Percentiles rank a stretch among this genome's conserved stretches.
Evolutionary conservation across 352 stramenopile species (phyloP).

Genomic region (Globisporangium abappressorium): DNA sequence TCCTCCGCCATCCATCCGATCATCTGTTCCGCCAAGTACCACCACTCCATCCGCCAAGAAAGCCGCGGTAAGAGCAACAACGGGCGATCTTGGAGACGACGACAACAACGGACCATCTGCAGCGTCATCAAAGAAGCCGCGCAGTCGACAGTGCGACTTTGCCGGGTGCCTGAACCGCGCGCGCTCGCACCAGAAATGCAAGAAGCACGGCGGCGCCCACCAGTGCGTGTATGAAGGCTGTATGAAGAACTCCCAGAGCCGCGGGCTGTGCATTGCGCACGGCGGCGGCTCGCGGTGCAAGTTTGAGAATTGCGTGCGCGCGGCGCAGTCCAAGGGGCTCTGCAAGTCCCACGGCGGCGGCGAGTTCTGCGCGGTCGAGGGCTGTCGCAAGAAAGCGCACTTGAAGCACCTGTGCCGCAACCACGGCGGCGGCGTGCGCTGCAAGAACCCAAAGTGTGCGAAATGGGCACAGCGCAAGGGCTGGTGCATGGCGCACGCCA

Average conservation of each 20-base stretch:
- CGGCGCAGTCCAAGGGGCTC: constrained; percentile 81
- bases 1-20: not conserved
- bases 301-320: constrained; percentile 70
- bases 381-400: constrained; percentile 85
- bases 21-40: not conserved
- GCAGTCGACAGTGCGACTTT: constrained; percentile 66
- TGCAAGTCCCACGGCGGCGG: constrained; percentile 85
- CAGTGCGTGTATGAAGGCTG: constrained; percentile 84
- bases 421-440: constrained; percentile 82
- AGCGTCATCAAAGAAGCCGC: constrained; percentile 28
- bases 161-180: constrained; percentile 75
- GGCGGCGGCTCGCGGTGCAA: constrained; percentile 80
- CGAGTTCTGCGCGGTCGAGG: constrained; percentile 77
- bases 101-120: constrained; percentile 11
- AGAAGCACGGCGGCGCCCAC: constrained; percentile 86
- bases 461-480: constrained; percentile 88
- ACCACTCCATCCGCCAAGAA: constrained; percentile 2
- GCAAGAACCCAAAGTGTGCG: constrained; percentile 72
- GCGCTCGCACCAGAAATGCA: constrained; percentile 85
- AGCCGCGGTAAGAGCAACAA: not conserved
- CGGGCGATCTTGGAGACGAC: constrained; percentile 17
- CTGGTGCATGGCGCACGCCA: constrained; percentile 88
- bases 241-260: constrained; percentile 86
- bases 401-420: constrained; percentile 82
- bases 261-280: constrained; percentile 81